phyloP scores from a whole-genome alignment of 768 basidiomycete genomes.

The Cyclocybe cylindracea region DNA sequence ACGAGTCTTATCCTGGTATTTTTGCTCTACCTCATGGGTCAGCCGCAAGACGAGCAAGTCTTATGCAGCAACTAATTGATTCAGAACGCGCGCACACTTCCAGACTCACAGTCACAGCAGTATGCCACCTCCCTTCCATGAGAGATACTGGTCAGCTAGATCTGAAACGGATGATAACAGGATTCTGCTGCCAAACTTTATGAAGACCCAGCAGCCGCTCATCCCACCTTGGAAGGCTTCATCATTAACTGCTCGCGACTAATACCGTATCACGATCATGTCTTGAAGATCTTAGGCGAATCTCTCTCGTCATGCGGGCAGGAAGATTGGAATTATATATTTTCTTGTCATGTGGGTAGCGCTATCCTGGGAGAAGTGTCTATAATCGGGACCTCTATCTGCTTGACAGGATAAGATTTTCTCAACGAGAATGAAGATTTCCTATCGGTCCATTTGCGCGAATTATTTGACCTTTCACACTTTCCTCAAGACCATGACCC shows the following conservation, averaged over 20 bases:
- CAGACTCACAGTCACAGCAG: slow-evolving; percentile 27
- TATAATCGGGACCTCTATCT: neutral
- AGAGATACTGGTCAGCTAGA: neutral
- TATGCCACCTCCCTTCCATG: slow-evolving; percentile 15
- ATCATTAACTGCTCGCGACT: slow-evolving; percentile 27
- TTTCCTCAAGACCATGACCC: slow-evolving; percentile 23
- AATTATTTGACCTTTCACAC: slow-evolving; percentile 30
- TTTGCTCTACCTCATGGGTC: slow-evolving; percentile 30
- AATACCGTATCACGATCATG: slow-evolving; percentile 26
- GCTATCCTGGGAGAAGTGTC: neutral
- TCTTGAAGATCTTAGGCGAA: slow-evolving; percentile 16
- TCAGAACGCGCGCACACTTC: slow-evolving; percentile 31
- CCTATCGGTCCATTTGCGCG: slow-evolving; percentile 38
- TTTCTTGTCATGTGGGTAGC: slow-evolving; percentile 22
- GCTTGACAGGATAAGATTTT: slow-evolving; percentile 20
- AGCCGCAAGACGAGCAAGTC: slow-evolving; percentile 18
- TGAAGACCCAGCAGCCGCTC: slow-evolving; percentile 13
- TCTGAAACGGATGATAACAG: slow-evolving; percentile 17
- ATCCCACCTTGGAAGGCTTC: slow-evolving; percentile 26
- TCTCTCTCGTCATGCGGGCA: slow-evolving; percentile 1
- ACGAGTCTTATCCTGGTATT: slow-evolving; percentile 36
- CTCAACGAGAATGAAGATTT: slow-evolving; percentile 28
- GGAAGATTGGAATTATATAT: slow-evolving; percentile 27
- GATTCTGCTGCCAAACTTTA: slow-evolving; percentile 32
- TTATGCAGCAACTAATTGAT: slow-evolving; percentile 32